Evolutionary conservation across 148 eudicot species (phyloP).

Genomic region (Silene conica): DNA sequence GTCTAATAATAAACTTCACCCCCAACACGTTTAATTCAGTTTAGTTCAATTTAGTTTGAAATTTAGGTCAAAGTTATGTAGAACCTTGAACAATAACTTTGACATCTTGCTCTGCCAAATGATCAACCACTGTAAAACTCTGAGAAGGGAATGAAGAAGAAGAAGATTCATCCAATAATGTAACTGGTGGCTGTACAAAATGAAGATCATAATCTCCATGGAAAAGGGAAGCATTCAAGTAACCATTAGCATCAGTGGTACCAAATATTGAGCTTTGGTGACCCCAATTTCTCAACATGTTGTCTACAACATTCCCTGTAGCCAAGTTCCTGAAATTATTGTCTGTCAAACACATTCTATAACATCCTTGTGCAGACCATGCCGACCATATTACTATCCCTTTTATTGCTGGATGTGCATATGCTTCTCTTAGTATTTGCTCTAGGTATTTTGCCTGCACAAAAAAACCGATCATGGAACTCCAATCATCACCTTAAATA

Average conservation of each 20-base stretch:
- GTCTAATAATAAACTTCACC: not conserved
- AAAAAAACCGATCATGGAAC: no score
- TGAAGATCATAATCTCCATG: conserved; percentile 5
- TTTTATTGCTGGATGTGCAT: conserved; percentile 41
- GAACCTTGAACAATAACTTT: not conserved
- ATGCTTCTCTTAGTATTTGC: conserved; percentile 44
- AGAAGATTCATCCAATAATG: not conserved
- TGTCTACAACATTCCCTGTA: conserved; percentile 55
- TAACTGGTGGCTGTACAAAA: not conserved
- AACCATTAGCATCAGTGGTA: conserved; percentile 13
- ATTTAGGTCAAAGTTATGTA: not conserved
- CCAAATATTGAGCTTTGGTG: not conserved
- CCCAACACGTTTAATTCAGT: not conserved
- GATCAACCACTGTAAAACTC: not conserved
- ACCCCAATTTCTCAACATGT: conserved; percentile 31
- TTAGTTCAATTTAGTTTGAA: not conserved
- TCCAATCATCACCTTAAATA: no score
- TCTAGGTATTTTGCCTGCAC: conserved; percentile 35
- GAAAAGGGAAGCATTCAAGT: not conserved
- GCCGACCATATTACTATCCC: conserved; percentile 64
- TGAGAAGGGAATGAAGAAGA: not conserved
- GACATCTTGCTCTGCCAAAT: not conserved
- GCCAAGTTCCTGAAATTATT: conserved; percentile 40
- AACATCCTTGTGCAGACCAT: conserved; percentile 27
- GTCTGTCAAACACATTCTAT: conserved; percentile 51